Conservation (phyloP, 1,284 basidiomycete genomes). For the Apiotrichum veenhuisii region DNA sequence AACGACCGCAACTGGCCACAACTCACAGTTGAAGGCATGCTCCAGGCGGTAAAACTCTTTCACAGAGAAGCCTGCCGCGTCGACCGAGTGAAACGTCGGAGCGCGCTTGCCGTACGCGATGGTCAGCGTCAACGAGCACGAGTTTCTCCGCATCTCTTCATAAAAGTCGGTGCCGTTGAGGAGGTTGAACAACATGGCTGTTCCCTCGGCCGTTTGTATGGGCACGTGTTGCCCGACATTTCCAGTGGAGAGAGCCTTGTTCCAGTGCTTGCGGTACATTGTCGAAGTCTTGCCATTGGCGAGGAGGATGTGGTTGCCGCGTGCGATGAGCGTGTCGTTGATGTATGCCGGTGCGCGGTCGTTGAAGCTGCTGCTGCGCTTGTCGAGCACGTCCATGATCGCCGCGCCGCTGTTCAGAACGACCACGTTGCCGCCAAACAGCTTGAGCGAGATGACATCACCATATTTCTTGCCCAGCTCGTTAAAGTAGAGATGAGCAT, state of each 20-base stretch:
- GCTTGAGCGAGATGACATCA: conserved; percentile 8
- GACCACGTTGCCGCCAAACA: conserved; percentile 12
- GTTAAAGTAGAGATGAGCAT: conserved; percentile 10
- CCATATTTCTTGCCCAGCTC: conserved; percentile 5
- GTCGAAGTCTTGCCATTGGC: conserved; percentile 4
- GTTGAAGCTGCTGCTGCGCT: conserved; percentile 8
- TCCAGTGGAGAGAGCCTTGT: conserved; percentile 1
- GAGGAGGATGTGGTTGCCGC: conserved; percentile 9
- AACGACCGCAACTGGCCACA: neutral
- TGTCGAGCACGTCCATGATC: conserved; percentile 9
- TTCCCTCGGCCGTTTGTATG: conserved; percentile 7
- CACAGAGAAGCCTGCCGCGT: conserved; percentile 5
- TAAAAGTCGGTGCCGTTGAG: conserved; percentile 8
- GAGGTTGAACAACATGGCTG: conserved; percentile 9
- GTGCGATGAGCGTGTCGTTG: conserved; percentile 10
- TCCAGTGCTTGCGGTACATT: conserved; percentile 8
- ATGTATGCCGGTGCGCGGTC: conserved; percentile 8
- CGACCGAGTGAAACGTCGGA: conserved; percentile 5
- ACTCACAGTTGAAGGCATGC: conserved; percentile 13
- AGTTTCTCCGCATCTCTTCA: conserved; percentile 11
- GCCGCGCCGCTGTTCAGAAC: conserved; percentile 6
- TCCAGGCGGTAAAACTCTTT: conserved; percentile 14
- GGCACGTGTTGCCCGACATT: conserved; percentile 2
- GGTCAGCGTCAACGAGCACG: conserved; percentile 4
- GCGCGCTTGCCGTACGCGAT: conserved; percentile 13